A percentile compares a stretch with the other conserved stretches of the same genome.
Conservation (phyloP, 1,139 yeast species). For the Kurtzmaniella quercitrusa region DNA sequence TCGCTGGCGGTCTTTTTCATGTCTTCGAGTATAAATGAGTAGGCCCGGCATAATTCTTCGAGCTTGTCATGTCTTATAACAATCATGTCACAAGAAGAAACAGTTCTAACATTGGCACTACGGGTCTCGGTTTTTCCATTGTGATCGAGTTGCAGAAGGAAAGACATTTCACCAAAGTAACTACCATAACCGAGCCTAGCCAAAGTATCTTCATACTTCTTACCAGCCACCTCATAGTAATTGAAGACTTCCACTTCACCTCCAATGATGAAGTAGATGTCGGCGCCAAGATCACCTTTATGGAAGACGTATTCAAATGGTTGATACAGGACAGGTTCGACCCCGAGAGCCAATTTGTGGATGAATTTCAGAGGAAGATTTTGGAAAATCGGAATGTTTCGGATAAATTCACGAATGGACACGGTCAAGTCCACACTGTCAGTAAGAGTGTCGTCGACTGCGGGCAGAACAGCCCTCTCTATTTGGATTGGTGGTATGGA, state of each 20-base stretch:
- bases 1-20: constrained; percentile 58
- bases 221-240: constrained; percentile 18
- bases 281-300: constrained; percentile 58
- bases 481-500: constrained; percentile 6
- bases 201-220: constrained; percentile 33
- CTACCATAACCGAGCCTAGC: constrained; percentile 62
- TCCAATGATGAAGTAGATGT: constrained; percentile 59
- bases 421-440: constrained; percentile 48
- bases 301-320: constrained; percentile 59
- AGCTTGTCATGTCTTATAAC: constrained; percentile 54
- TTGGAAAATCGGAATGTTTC: constrained; percentile 55
- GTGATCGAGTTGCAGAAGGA: constrained; percentile 45
- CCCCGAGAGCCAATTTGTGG: constrained; percentile 60
- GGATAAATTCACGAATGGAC: constrained; percentile 54
- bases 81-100: constrained; percentile 55
- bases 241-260: constrained; percentile 73
- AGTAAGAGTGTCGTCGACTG: neutral
- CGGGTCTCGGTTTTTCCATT: constrained; percentile 24
- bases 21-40: constrained; percentile 56
- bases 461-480: neutral
- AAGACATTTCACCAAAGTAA: constrained; percentile 77
- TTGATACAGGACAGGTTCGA: constrained; percentile 49
- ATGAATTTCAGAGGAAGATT: constrained; percentile 53
- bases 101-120: constrained; percentile 61
- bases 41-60: constrained; percentile 49